Base-by-base conservation (phyloP, 1,284 basidiomycete species). In the Rhodotorula sp. region DNA sequence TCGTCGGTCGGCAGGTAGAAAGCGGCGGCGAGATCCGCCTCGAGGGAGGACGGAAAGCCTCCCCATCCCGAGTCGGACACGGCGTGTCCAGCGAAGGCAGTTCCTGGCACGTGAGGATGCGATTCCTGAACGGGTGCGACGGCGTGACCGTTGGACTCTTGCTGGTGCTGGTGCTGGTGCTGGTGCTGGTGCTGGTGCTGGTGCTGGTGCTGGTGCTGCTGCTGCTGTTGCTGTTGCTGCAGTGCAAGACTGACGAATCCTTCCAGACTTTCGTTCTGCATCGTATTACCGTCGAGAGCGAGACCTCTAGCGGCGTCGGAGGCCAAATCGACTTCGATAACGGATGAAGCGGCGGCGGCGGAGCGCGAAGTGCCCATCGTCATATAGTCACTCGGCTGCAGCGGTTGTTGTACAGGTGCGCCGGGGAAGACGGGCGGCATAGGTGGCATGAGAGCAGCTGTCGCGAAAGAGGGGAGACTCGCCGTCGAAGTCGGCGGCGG, bases 1-100 rank as follows among this genome's bases (percentile, higher is more conserved):
- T 67, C 66, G 53, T 62, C 60, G 8, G 59, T 51, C 8, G 60
- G 66, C 22, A 67, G 66, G 48, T 44, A 64, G 63, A 64, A 64
- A 8, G 63, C 63, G 15, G 56, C 44, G 6, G 56, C 56, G 30
- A 64, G 56, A 48, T 64, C 63, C 30, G 48, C n/a, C 45, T 64
- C 46, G 53, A 62, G 42, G 26, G 42, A 26, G 22, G 59, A 48
- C 18, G 58, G 20, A 20, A 29, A 29, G 6, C 45, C 45, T 20
- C 24, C 33, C 7, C 24, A 59, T 12, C 37, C n/a, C 26, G n/a
- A 29, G 20, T 37, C 10, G 55, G 55, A 3, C 17, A 14, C 15
- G n/a, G 57, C 46, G 33, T 22, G 30, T 37, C 46, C 46, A 22
- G 46, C 26, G 58, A 60, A 60, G 12, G 42, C 17, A 18, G n/a